phyloP scores from a whole-genome alignment of 2,329 filamentous ascomycete genomes.

The Fusarium bulbicola region DNA sequence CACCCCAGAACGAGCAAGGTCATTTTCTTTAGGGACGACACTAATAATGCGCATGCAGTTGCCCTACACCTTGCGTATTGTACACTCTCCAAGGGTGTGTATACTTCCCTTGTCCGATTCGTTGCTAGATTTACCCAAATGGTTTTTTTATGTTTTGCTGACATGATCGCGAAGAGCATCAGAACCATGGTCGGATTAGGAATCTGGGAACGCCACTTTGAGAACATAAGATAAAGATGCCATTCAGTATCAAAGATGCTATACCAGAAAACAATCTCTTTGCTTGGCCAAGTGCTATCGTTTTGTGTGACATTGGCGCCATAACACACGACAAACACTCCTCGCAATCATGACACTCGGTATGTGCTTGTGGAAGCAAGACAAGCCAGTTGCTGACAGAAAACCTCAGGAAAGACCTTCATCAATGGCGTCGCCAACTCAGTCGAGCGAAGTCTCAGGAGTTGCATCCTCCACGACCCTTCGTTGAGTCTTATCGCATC shows the following conservation, averaged over 20 bases:
- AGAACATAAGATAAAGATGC: not conserved
- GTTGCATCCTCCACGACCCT: constrained; percentile 37
- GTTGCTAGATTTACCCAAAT: not conserved
- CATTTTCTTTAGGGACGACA: not conserved
- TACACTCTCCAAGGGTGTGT: not conserved
- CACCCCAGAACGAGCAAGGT: not conserved
- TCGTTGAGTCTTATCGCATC: constrained; percentile 34
- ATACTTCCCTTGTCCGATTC: not conserved
- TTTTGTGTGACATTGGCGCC: not conserved
- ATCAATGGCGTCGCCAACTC: constrained; percentile 32
- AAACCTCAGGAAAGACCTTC: constrained; percentile 35
- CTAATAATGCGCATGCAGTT: not conserved
- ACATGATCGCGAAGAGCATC: not conserved
- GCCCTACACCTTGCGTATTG: not conserved
- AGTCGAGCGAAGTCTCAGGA: constrained; percentile 33
- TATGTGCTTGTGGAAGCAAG: not conserved
- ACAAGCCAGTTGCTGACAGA: not conserved
- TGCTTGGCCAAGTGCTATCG: not conserved
- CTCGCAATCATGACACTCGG: constrained; percentile 33
- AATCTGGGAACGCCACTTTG: not conserved
- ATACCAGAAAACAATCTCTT: not conserved
- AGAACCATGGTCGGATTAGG: not conserved
- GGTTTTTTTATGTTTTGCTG: not conserved
- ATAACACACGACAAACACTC: not conserved
- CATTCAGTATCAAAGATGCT: too few species aligned